Evolutionary conservation across 2,329 filamentous ascomycete species (phyloP).

Genomic region (Colletotrichum coccodes): DNA sequence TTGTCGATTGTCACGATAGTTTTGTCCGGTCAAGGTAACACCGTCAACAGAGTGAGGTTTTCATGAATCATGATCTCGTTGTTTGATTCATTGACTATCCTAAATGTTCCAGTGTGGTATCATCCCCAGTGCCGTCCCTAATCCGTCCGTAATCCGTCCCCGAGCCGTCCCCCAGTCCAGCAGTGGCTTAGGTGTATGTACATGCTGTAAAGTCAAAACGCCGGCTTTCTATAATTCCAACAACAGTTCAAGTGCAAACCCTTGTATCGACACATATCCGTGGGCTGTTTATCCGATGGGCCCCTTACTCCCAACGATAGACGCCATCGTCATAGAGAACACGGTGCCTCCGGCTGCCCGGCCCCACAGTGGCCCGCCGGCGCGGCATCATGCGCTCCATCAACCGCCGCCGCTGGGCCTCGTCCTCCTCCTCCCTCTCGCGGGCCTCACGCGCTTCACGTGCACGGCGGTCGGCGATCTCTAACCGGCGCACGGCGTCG

Average conservation of each 20-base stretch:
- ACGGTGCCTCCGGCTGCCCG: conserved; percentile 47
- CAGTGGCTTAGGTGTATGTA: not conserved
- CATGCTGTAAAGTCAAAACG: conserved; percentile 9
- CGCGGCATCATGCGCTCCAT: conserved; percentile 52
- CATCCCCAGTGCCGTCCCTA: conserved; percentile 4
- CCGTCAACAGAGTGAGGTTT: not conserved
- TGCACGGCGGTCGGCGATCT: conserved; percentile 40
- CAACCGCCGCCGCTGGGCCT: conserved; percentile 51
- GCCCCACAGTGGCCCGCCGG: conserved; percentile 48
- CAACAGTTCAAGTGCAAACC: not conserved
- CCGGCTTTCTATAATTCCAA: conserved; percentile 17
- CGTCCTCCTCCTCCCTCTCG: conserved; percentile 46
- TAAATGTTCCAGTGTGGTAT: conserved; percentile 6
- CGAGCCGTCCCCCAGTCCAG: too few species aligned
- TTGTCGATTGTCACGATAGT: not conserved
- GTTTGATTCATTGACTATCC: not conserved
- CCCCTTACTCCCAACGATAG: conserved; percentile 51
- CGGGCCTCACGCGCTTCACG: conserved; percentile 47
- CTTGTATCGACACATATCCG: not conserved
- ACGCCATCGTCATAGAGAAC: conserved; percentile 50
- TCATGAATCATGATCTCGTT: conserved; percentile 1
- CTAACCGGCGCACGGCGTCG: conserved; percentile 44
- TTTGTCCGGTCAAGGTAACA: not conserved
- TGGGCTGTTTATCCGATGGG: too few species aligned
- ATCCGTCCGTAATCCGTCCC: not conserved